These are phyloP conservation scores for Protomyces inouyei DNA, from an alignment of 1,139 yeast genomes.

Conservation along the genomic window DNA sequence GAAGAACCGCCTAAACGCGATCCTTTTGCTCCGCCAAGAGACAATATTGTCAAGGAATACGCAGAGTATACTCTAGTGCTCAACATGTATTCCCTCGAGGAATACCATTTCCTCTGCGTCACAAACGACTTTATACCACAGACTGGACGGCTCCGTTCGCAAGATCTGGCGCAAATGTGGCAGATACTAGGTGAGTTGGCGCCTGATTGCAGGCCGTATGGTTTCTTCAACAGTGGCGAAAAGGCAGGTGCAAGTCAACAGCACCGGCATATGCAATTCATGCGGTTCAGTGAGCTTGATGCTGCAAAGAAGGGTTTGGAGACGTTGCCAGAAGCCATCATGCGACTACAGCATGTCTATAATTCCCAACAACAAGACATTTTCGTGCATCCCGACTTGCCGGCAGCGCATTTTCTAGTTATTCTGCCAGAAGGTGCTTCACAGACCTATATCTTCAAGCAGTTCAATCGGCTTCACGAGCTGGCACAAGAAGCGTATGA, in stretches of 20 bases:
- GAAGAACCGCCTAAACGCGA: not conserved
- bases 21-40: conserved; percentile 22
- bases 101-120: conserved; percentile 14
- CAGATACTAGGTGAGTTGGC: not conserved
- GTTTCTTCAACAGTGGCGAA: conserved; percentile 24
- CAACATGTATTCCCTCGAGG: conserved; percentile 19
- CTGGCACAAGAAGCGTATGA: conserved; percentile 2
- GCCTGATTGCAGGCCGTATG: conserved; percentile 1
- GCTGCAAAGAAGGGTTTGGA: not conserved
- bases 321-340: not conserved
- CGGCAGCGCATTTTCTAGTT: not conserved
- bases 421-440: not conserved
- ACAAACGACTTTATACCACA: conserved; percentile 21
- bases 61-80: conserved; percentile 12
- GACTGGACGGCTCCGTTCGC: conserved; percentile 6
- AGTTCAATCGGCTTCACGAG: not conserved
- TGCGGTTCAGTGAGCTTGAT: not conserved
- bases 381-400: not conserved
- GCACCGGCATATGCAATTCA: conserved; percentile 23
- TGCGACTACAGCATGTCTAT: not conserved
- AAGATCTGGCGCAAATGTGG: conserved; percentile 13
- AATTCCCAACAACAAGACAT: not conserved
- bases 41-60: conserved; percentile 15
- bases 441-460: not conserved
- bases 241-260: conserved; percentile 20